Evolutionary conservation across 495 filamentous ascomycete species (phyloP).

Genomic region (Penicillium ucsense): DNA sequence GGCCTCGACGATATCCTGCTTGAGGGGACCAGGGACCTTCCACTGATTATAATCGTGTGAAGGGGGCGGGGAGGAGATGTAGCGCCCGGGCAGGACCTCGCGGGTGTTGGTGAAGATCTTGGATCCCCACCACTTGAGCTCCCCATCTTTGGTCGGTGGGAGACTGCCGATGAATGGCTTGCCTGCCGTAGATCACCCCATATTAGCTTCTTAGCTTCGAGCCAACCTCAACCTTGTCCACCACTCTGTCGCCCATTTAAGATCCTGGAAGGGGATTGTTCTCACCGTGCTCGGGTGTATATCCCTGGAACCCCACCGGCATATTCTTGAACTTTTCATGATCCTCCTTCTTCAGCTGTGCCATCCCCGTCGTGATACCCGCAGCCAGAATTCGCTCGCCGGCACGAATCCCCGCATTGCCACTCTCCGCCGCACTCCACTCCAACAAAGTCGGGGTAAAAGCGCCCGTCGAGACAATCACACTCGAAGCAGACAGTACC

Average conservation of each 20-base stretch:
- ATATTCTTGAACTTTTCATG: conserved; percentile 23
- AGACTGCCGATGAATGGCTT: conserved; percentile 24
- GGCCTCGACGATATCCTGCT: conserved; percentile 26
- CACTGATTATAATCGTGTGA: conserved; percentile 35
- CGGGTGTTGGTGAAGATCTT: conserved; percentile 43
- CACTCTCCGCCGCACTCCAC: conserved; percentile 34
- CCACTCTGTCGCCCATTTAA: no score
- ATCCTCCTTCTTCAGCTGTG: conserved; percentile 18
- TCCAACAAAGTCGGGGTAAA: conserved; percentile 52
- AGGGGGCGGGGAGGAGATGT: conserved; percentile 41
- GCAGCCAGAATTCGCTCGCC: conserved; percentile 45
- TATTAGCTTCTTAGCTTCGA: no score
- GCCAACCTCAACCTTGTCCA: no score
- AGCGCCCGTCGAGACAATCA: conserved; percentile 48
- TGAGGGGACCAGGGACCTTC: conserved; percentile 32
- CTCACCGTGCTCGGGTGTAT: conserved; percentile 23
- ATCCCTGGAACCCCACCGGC: conserved; percentile 30
- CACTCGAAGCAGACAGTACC: conserved; percentile 30
- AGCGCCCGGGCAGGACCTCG: conserved; percentile 27
- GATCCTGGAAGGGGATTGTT: neutral
- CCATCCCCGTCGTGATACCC: conserved; percentile 44
- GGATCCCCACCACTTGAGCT: conserved; percentile 45
- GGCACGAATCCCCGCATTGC: conserved; percentile 34
- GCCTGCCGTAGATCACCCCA: conserved; percentile 3
- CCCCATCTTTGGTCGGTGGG: conserved; percentile 26